These are phyloP conservation scores for Crithidia expoeki DNA, from an alignment of 208 protist genomes.

Conservation along the genomic window DNA sequence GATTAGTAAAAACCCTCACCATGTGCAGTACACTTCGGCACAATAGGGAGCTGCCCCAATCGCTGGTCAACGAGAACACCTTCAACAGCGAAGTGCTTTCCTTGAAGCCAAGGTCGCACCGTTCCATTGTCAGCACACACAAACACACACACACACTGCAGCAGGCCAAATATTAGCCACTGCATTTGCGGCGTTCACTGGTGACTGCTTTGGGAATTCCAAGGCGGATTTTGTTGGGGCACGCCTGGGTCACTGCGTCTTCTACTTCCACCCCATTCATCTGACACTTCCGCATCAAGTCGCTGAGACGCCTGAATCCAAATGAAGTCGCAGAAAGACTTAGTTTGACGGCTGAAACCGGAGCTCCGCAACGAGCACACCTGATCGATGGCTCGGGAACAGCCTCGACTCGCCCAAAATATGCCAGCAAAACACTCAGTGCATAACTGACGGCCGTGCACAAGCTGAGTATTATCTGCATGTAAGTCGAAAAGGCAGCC, in stretches of 20 bases:
- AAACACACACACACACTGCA: slow-evolving; percentile 11
- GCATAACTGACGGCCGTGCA: slow-evolving; percentile 13
- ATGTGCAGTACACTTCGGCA: slow-evolving; percentile 21
- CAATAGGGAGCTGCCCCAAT: slow-evolving; percentile 14
- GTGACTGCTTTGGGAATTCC: slow-evolving; percentile 1
- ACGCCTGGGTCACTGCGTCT: slow-evolving; percentile 1
- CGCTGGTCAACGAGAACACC: neutral
- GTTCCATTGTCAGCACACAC: neutral
- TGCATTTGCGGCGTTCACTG: slow-evolving; percentile 13
- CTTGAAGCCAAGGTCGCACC: slow-evolving; percentile 6
- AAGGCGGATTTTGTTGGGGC: slow-evolving; percentile 21
- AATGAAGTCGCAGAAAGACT: neutral
- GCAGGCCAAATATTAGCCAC: slow-evolving; percentile 8
- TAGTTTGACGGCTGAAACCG: slow-evolving; percentile 1
- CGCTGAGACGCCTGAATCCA: neutral
- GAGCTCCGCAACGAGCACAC: neutral
- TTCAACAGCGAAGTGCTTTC: neutral
- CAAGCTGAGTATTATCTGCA: neutral
- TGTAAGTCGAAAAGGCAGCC: slow-evolving; percentile 10
- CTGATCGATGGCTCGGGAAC: slow-evolving; percentile 6
- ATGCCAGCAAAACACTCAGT: slow-evolving; percentile 10
- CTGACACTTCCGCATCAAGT: neutral
- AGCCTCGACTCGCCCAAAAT: neutral
- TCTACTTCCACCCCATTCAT: neutral
- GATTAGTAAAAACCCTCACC: slow-evolving; percentile 22